Evolutionary conservation across 2,329 filamentous ascomycete species (phyloP), one percentile per base, ranked within the genome.

Genomic region (Clathrospora elynae): DNA sequence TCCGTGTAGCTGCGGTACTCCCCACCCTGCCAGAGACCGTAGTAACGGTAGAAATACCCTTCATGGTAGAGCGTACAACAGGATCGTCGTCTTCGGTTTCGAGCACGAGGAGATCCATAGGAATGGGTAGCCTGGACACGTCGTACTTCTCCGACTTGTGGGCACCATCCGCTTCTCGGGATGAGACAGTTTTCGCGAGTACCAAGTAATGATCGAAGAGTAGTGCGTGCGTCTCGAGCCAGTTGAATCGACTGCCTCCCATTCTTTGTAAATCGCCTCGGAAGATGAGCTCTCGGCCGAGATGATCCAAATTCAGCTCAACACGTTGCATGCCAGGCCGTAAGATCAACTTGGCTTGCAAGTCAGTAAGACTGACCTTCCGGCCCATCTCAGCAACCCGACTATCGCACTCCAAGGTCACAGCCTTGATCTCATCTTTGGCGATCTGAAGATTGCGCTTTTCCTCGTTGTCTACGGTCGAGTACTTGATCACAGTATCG

Each of bases 151-250:
- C 84, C 59, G 88, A 90, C 71, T 87, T 93, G 39, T 86, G 80
- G n/a, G 81, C 81, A 33, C 81, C 82, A 30, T 83, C 79, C 30
- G 84, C 82, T 60, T 90, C 90, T 31, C 84, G 77, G 8, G 80
- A 77, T 3, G 85, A 78, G 6, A 89, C 79, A 5, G 77, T 78
- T 75, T 99, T 99, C 25, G 93, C 88, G 30, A 99, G 75, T 22
- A 99, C 91, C 24, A 99, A 79, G 68, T 96, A 99, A 71, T 99
- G 91, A 62, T 99, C 95, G 64, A 99, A 97, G 0, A 99, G 79
- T 31, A 99, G 80, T 2, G 89, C 90, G 66, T 96, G 90, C 0
- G 89, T 95, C 61, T 99, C 93, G 6, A 97, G 84, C 86, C 92
- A 96, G 51, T 86, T 86, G 65, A 97, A 93, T 42, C 90, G 85